Evolutionary conservation across 768 basidiomycete genomes (phyloP), one percentile per base, ranked within the genome.

Genomic region (Kwoniella europaea): DNA sequence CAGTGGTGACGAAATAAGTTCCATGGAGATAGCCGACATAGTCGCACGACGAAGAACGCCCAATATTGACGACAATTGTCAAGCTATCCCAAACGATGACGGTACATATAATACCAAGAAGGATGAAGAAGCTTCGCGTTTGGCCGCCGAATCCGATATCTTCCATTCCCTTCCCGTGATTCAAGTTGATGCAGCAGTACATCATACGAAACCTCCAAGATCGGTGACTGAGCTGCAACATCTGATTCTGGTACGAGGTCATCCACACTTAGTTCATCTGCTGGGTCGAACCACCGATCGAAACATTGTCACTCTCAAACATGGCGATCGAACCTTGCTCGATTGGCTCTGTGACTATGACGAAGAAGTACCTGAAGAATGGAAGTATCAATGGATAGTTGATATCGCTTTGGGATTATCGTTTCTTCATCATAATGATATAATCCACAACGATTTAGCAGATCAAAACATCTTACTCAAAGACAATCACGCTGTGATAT

Each of bases 311-410:
- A 58, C 57, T 7, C 0, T 1, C 2, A 58, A 27, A 58, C 27
- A 12, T 22, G 57, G 57, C 18, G 29, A 27, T 16, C 24, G 13
- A 0, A 58, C 24, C 7, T 35, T 35, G 7, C 7, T 35, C 0
- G 35, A 35, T 35, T 35, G 35, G 35, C n/a, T n/a, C n/a, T n/a
- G n/a, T n/a, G n/a, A n/a, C n/a, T 7, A 35, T 35, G 1, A 6
- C 6, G 35, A 35, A 35, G 35, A 35, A 4, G 6, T 35, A 7
- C 6, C 35, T 35, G 2, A 58, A 35, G 57, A 58, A 35, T 58
- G 57, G 57, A 58, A 27, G 42, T 58, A 58, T 15, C 57, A 58
- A 58, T 58, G 57, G 57, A 7, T 58, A 10, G 24, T 58, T 4
- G 57, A 58, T 41, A 35, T 58, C 27, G 57, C 29, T 10, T 16